Base-by-base conservation (phyloP, 1,139 yeast genomes). In the Scheffersomyces quercinus region DNA sequence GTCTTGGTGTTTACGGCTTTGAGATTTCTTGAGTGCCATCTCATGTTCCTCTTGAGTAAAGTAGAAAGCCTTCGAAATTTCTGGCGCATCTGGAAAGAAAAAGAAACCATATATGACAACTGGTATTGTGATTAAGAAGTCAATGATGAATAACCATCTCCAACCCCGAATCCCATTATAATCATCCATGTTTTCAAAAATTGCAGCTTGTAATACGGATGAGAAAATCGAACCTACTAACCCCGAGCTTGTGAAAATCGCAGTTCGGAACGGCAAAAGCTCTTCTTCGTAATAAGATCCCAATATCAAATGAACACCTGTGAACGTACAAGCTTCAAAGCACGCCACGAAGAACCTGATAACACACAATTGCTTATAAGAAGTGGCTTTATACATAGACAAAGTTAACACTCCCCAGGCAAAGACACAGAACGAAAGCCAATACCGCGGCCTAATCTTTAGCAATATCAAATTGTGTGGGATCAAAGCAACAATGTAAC, bases 31-130 rank as follows among this genome's bases (percentile, higher is more conserved):
- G 36, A 64, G 51, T n/a, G 67, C 67, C n/a, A 69, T 42, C 41
- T 64, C 54, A 36, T 67, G 64, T 42, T 70, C 75, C 42, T 67
- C 73, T 26, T 63, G 59, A 11, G 65, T 60, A 38, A 69, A 59
- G 51, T 65, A 68, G 41, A 64, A 63, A 4, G 68, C 62, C 50
- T 63, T 66, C 35, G 63, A 56, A 32, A 70, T 72, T 1, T 77
- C 76, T 35, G 87, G 86, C 3, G 80, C 69, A 52, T 80, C 85
- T 13, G 85, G 85, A 60, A 81, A 79, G 53, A 73, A 75, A 11
- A 81, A 46, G 38, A 80, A 71, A 1, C 85, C 84, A 46, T 75
- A 77, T 20, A 79, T 43, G 4, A 79, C 76, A 37, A 82, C 76
- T 2, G 82, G 82, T 4, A 79, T 47, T 3, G 73, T 65, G 29